Percentiles rank a stretch among this genome's conserved stretches.
Conservation (phyloP, 2,329 filamentous ascomycete species). For the Xylariaceae sp. region DNA sequence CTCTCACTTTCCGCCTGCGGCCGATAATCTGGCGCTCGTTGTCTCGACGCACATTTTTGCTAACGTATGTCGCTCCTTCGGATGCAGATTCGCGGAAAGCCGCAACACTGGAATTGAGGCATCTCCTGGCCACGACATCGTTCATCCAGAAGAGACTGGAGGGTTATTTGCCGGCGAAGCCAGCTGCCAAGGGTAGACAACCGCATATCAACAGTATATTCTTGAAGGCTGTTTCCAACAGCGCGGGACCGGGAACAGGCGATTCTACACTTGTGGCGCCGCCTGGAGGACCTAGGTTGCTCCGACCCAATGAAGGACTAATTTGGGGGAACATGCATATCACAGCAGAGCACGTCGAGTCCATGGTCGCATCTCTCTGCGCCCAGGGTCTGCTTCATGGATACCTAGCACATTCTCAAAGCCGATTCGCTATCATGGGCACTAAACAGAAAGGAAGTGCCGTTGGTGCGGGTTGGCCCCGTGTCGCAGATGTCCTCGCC, state of each 20-base stretch:
- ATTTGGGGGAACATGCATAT: constrained; percentile 61
- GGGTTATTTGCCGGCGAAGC: constrained; percentile 46
- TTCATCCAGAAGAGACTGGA: constrained; percentile 63
- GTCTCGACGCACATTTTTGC: constrained; percentile 70
- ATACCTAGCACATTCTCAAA: constrained; percentile 73
- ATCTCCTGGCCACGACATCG: constrained; percentile 60
- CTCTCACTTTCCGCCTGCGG: constrained; percentile 72
- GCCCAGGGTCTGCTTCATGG: constrained; percentile 78
- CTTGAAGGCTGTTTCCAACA: constrained; percentile 49
- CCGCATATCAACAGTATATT: constrained; percentile 48
- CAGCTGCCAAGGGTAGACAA: constrained; percentile 31
- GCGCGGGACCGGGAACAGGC: constrained; percentile 27
- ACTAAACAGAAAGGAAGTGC: constrained; percentile 63
- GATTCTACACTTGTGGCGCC: constrained; percentile 45
- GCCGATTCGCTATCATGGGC: constrained; percentile 78
- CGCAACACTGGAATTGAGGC: constrained; percentile 68
- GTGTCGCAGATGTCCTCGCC: constrained; percentile 64
- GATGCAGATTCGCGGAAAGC: constrained; percentile 56
- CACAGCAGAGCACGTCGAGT: constrained; percentile 66
- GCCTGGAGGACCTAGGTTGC: constrained; percentile 42
- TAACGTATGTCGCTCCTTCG: constrained; percentile 68
- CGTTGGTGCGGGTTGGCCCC: constrained; percentile 70
- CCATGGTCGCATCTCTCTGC: constrained; percentile 70
- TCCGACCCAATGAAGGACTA: constrained; percentile 55
- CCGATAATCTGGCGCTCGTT: constrained; percentile 82